A percentile compares a stretch with the other conserved stretches of the same genome.
phyloP scores from a whole-genome alignment of 139 green algal species.

The Chlamydomonas asymmetrica region DNA sequence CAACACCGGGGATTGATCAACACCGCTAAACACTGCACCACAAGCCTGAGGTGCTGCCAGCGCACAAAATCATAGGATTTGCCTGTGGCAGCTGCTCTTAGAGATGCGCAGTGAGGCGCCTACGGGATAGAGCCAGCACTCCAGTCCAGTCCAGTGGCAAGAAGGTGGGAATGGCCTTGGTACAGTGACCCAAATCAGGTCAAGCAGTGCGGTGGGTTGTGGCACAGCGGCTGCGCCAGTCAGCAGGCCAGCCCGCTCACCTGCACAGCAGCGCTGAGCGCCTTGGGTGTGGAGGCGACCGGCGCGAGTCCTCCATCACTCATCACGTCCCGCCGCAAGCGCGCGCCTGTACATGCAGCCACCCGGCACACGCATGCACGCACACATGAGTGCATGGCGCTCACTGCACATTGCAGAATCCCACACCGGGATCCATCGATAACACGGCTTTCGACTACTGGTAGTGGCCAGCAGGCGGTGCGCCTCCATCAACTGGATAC shows the following conservation, averaged over 20 bases:
- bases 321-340: conserved; percentile 64
- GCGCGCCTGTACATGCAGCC: too few species aligned
- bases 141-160: not conserved
- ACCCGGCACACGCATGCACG: too few species aligned
- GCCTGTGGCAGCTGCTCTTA: not conserved
- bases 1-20: not conserved
- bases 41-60: not conserved
- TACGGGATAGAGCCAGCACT: not conserved
- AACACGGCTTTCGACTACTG: too few species aligned
- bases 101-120: not conserved
- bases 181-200: not conserved
- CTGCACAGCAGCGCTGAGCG: conserved; percentile 23
- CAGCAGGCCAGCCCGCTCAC: conserved; percentile 64
- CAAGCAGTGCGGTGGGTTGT: too few species aligned
- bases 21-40: not conserved
- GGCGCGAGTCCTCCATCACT: conserved; percentile 59
- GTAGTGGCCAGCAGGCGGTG: too few species aligned
- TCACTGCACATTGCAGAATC: too few species aligned
- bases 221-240: conserved; percentile 75
- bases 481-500: too few species aligned
- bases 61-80: not conserved
- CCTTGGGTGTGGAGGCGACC: conserved; percentile 31
- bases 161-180: not conserved
- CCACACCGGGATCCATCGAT: too few species aligned
- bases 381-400: too few species aligned